These are phyloP conservation scores for Corymbia maculata DNA, from an alignment of 345 rosid genomes.

Conservation along the genomic window DNA sequence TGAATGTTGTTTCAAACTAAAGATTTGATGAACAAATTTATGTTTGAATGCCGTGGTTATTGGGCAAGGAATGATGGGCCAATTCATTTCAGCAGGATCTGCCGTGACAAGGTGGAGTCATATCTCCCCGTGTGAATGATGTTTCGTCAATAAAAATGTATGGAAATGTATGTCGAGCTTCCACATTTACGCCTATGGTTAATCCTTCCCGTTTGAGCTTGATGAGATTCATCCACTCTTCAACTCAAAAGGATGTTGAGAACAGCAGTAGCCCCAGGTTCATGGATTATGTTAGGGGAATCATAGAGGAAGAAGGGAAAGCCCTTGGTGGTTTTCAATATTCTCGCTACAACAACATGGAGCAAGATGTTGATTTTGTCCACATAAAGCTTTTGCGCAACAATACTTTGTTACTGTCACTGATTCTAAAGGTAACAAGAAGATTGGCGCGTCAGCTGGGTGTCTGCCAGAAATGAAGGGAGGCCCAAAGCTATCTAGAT, in stretches of 20 bases:
- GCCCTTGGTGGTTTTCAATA: background rate
- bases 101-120: background rate
- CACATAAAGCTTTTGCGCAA: constrained; percentile 62
- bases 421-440: constrained; percentile 73
- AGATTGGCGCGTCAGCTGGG: constrained; percentile 50
- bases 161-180: background rate
- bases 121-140: background rate
- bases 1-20: background rate
- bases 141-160: background rate
- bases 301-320: constrained; percentile 27
- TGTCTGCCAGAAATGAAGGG: constrained; percentile 45
- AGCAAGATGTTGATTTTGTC: constrained; percentile 53
- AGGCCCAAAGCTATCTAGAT: constrained; percentile 43
- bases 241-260: constrained; percentile 13
- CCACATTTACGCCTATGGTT: background rate
- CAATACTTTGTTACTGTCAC: constrained; percentile 77
- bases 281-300: constrained; percentile 43
- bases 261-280: constrained; percentile 6
- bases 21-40: background rate
- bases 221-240: constrained; percentile 16
- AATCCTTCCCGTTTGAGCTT: constrained; percentile 1
- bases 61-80: background rate
- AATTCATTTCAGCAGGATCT: background rate
- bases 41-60: background rate
- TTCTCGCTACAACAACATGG: constrained; percentile 17